phyloP scores from a whole-genome alignment of 2,329 filamentous ascomycete genomes.

The Colletotrichum endophyticum region DNA sequence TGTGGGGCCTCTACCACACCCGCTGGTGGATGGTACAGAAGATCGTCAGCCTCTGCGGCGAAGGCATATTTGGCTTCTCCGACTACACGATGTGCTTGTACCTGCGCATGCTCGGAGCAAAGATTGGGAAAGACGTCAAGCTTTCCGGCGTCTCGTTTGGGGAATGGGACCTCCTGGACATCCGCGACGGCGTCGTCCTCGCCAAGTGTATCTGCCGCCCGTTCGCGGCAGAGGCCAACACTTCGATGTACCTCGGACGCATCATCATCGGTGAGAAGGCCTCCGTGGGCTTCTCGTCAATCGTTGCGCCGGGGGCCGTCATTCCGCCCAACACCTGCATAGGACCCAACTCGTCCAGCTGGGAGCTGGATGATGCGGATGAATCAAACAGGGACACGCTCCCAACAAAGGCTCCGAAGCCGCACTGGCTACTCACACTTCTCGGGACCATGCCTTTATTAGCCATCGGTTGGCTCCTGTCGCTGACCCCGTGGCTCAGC shows the following conservation, averaged over 20 bases:
- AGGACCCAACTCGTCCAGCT: slow-evolving; percentile 62
- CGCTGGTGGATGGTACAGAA: slow-evolving; percentile 65
- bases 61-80: slow-evolving; percentile 47
- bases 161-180: slow-evolving; percentile 63
- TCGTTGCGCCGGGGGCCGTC: slow-evolving; percentile 54
- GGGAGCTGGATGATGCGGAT: slow-evolving; percentile 53
- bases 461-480: slow-evolving; percentile 43
- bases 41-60: slow-evolving; percentile 51
- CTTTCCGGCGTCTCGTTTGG: slow-evolving; percentile 49
- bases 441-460: slow-evolving; percentile 48
- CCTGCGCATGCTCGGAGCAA: slow-evolving; percentile 56
- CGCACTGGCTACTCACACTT: slow-evolving; percentile 49
- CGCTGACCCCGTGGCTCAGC: slow-evolving; percentile 49
- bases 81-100: slow-evolving; percentile 48
- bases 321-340: slow-evolving; percentile 56
- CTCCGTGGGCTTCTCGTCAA: slow-evolving; percentile 51
- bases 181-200: slow-evolving; percentile 53
- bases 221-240: slow-evolving; percentile 61
- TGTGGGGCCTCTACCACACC: slow-evolving; percentile 64
- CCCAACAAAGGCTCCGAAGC: slow-evolving; percentile 37
- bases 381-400: slow-evolving; percentile 52
- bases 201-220: slow-evolving; percentile 52
- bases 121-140: slow-evolving; percentile 56
- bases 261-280: slow-evolving; percentile 54
- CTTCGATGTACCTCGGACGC: slow-evolving; percentile 59